Conservation (phyloP, 1,284 basidiomycete genomes). For the Rhizoctonia solani region DNA sequence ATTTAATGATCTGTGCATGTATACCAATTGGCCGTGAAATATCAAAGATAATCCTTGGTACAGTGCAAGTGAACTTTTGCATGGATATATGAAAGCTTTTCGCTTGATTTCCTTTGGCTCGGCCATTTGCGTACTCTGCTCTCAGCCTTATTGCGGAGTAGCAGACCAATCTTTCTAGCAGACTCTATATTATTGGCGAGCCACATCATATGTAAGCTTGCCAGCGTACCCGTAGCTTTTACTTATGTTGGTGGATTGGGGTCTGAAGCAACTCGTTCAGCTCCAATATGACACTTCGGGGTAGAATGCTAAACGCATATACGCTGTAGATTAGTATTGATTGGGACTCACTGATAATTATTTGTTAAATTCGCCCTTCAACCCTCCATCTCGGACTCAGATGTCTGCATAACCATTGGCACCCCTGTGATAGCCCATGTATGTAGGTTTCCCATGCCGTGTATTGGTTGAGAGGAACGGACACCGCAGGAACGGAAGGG, state of each 20-base stretch:
- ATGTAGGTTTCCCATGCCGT: conserved; percentile 17
- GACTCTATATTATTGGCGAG: conserved; percentile 7
- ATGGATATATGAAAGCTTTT: background rate
- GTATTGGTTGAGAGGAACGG: conserved; percentile 15
- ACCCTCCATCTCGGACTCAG: conserved; percentile 10
- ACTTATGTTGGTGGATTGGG: conserved; percentile 17
- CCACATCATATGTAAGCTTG: background rate
- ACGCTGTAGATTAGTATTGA: background rate
- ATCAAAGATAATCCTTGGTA: background rate
- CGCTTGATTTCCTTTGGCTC: no score
- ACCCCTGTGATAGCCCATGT: conserved; percentile 31
- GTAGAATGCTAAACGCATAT: background rate
- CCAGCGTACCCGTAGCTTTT: background rate
- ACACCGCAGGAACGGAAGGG: conserved; percentile 9
- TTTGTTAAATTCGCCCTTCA: conserved; percentile 6
- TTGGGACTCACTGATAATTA: conserved; percentile 9
- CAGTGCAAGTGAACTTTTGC: background rate
- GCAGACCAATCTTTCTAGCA: conserved; percentile 21
- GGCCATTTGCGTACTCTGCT: background rate
- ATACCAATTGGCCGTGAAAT: background rate
- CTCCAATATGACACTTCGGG: conserved; percentile 4
- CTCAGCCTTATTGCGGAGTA: background rate
- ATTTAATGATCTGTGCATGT: background rate
- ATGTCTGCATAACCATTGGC: conserved; percentile 26
- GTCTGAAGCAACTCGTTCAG: background rate